Percentiles rank a stretch among this genome's conserved stretches.
phyloP scores from a whole-genome alignment of 345 rosid genomes.

The Citrus glauca region DNA sequence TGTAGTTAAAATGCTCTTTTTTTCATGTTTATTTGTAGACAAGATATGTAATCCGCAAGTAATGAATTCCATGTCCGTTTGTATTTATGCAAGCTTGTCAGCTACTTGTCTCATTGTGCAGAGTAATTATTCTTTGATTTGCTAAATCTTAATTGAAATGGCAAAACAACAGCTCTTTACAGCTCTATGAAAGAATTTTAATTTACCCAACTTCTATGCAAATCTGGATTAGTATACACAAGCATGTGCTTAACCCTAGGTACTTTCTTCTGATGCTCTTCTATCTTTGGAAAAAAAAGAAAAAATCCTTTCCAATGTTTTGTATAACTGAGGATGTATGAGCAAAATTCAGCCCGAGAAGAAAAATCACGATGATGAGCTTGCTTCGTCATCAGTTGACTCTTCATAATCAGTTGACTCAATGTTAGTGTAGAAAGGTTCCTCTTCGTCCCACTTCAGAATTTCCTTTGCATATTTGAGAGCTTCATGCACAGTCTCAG shows the following conservation, averaged over 20 bases:
- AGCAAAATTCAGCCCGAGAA: not conserved
- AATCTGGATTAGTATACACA: not conserved
- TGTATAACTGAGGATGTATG: not conserved
- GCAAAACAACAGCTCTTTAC: not conserved
- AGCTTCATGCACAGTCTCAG: conserved; percentile 55
- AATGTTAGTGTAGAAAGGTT: conserved; percentile 8
- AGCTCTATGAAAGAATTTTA: not conserved
- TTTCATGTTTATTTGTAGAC: not conserved
- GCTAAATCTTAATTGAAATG: not conserved
- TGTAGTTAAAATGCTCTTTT: not conserved
- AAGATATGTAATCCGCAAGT: not conserved
- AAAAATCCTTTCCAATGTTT: not conserved
- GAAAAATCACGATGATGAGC: conserved; percentile 38
- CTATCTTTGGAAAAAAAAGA: not conserved
- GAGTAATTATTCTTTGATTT: not conserved
- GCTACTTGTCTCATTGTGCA: not conserved
- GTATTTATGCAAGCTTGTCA: no score
- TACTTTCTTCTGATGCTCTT: not conserved
- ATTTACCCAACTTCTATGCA: not conserved
- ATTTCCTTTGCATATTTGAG: conserved; percentile 64
- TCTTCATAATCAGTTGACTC: conserved; percentile 52
- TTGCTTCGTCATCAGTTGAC: conserved; percentile 50
- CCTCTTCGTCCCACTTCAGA: conserved; percentile 54
- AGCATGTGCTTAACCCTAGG: not conserved
- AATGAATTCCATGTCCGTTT: no score